Evolutionary conservation across 495 filamentous ascomycete genomes (phyloP).

Genomic region (Aspergillus steynii): DNA sequence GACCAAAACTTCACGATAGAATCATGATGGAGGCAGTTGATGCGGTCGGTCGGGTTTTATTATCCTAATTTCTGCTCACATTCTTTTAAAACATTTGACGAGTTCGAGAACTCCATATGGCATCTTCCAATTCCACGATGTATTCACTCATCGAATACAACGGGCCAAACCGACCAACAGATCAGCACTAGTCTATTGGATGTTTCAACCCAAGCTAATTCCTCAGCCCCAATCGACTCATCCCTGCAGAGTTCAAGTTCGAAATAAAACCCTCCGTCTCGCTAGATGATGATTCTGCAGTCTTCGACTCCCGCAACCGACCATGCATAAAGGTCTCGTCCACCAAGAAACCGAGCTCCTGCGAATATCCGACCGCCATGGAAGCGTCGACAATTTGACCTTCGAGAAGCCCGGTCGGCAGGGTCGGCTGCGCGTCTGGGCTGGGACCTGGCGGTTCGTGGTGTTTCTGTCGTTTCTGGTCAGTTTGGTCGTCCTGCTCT

Average conservation of each 20-base stretch:
- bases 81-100: too few relatives aligned
- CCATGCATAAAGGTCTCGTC: neutral
- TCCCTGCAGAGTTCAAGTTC: too few relatives aligned
- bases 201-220: neutral
- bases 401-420: neutral
- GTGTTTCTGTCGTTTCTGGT: neutral
- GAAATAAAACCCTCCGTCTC: neutral
- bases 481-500: neutral
- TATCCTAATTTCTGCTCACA: too few relatives aligned
- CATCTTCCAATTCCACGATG: too few relatives aligned
- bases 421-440: neutral
- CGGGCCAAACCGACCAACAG: too few relatives aligned
- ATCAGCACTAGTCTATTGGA: neutral
- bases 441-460: neutral
- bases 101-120: too few relatives aligned
- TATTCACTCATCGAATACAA: too few relatives aligned
- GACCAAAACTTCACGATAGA: too few relatives aligned
- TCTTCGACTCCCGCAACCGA: neutral
- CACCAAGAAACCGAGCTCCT: neutral
- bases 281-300: too few relatives aligned
- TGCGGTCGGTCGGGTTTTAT: too few relatives aligned
- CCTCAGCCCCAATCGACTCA: neutral
- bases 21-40: too few relatives aligned
- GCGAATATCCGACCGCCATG: neutral
- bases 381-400: neutral